Conservation (phyloP, 345 rosid genomes). For the Aurinia saxatilis region DNA sequence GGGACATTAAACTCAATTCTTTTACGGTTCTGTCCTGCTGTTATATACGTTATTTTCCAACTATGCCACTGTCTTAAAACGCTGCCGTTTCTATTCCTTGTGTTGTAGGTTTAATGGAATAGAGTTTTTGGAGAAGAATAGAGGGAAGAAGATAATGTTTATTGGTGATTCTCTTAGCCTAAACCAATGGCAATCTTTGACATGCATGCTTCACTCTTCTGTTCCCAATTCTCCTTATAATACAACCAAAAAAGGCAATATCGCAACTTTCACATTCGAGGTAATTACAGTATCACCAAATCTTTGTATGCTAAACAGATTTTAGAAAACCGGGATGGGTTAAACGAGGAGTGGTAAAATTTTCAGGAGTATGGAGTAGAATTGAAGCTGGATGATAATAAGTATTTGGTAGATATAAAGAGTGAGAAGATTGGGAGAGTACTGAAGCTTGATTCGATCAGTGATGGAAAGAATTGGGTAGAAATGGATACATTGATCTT, state of each 20-base stretch:
- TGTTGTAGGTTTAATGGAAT: slow-evolving; percentile 55
- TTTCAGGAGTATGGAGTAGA: slow-evolving; percentile 55
- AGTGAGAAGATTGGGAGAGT: slow-evolving; percentile 49
- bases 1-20: background rate
- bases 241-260: slow-evolving; percentile 32
- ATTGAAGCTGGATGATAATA: slow-evolving; percentile 49
- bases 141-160: slow-evolving; percentile 65
- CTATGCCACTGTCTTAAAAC: too few species aligned
- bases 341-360: background rate
- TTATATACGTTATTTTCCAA: too few species aligned
- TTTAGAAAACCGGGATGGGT: background rate
- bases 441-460: slow-evolving; percentile 69
- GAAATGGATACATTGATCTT: slow-evolving; percentile 61
- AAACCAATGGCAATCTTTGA: slow-evolving; percentile 78
- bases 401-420: slow-evolving; percentile 61
- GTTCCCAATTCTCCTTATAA: slow-evolving; percentile 38
- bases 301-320: background rate
- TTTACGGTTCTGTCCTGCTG: slow-evolving; percentile 7
- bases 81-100: background rate
- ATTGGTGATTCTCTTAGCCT: slow-evolving; percentile 77
- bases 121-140: slow-evolving; percentile 38
- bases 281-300: slow-evolving; percentile 21
- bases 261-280: slow-evolving; percentile 41
- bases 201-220: slow-evolving; percentile 61
- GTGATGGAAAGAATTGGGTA: slow-evolving; percentile 57